Evolutionary conservation across 441 rosid species (phyloP), one percentile per base, ranked within the genome.

Genomic region (Euphorbia celastroides): DNA sequence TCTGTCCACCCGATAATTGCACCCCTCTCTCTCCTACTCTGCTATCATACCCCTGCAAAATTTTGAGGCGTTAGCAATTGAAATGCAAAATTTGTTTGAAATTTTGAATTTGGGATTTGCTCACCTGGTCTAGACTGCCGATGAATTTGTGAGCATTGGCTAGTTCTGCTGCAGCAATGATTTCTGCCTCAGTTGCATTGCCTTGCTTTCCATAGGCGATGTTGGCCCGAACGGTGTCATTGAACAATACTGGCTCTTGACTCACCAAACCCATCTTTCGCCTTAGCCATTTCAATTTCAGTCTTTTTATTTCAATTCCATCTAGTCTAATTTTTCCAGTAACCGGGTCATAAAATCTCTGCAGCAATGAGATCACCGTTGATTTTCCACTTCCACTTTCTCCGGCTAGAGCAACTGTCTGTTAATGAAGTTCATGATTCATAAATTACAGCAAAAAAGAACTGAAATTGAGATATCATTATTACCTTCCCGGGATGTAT

Each of bases 321-420:
- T 91, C 97, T 12, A 93, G 78, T 36, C 83, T 81, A 60, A 91
- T 86, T 8, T 67, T 69, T 11, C 99, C 99, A 2, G 92, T 80
- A 57, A 88, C 87, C 4, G 86, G 84, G 70, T 91, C 86, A 41
- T 89, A 89, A 73, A 88, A 93, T 68, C 99, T 84, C 68, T 91
- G 96, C 76, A 91, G 20, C 72, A 86, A 65, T 0, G 93, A 78
- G 16, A 83, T 78, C 16, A 89, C 86, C 0, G 92, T 93, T 12
- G 96, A 93, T 69, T 89, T 91, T 0, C 96, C 92, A 8, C 93
- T 75, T 31, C 97, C 96, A 50, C 97, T 93, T 70, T 93, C 97
- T 72, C 96, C 99, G 19, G 91, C 97, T 60, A 91, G 73, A 69
- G 97, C 97, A 41, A 89, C 85, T 23, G 89, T 85, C 97, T 91